A percentile compares a stretch with the other conserved stretches of the same genome.
These are phyloP conservation scores for Umbelopsis sp. DNA, from an alignment of 371 early-diverging fungal species.

Conservation along the genomic window DNA sequence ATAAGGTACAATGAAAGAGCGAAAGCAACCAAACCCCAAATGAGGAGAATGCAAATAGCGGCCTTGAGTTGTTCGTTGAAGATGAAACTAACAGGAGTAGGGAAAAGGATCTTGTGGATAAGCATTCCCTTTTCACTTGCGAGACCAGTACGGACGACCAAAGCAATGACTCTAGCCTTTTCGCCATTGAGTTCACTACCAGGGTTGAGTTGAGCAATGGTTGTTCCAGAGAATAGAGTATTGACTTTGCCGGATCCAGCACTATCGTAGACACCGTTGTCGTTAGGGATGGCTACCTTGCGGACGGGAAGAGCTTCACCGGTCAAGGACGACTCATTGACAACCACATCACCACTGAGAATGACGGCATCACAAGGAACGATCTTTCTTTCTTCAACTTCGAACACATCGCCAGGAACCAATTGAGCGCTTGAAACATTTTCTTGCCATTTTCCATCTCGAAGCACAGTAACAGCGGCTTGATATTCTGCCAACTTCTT, in stretches of 20 bases:
- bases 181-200: slow-evolving; percentile 19
- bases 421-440: slow-evolving; percentile 51
- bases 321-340: slow-evolving; percentile 84
- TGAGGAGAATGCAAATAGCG: slow-evolving; percentile 62
- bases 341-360: slow-evolving; percentile 70
- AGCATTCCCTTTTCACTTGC: slow-evolving; percentile 76
- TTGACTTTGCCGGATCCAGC: slow-evolving; percentile 49
- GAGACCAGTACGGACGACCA: slow-evolving; percentile 77
- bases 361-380: slow-evolving; percentile 72
- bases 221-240: slow-evolving; percentile 68
- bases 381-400: slow-evolving; percentile 29
- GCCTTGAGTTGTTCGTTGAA: slow-evolving; percentile 76
- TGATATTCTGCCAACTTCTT: slow-evolving; percentile 64
- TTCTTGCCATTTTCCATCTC: slow-evolving; percentile 62
- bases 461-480: slow-evolving; percentile 41
- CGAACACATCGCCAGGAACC: slow-evolving; percentile 70
- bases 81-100: slow-evolving; percentile 66
- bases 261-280: slow-evolving; percentile 39
- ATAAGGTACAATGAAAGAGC: slow-evolving; percentile 58
- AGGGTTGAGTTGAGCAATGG: slow-evolving; percentile 51
- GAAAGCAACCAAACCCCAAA: slow-evolving; percentile 63
- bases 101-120: slow-evolving; percentile 78
- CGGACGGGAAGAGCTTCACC: slow-evolving; percentile 89
- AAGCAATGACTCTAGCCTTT: slow-evolving; percentile 31
- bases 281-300: slow-evolving; percentile 67